Percentiles rank a stretch among this genome's conserved stretches.
phyloP scores from a whole-genome alignment of 805 yeast species.

The Millerago galiae region DNA sequence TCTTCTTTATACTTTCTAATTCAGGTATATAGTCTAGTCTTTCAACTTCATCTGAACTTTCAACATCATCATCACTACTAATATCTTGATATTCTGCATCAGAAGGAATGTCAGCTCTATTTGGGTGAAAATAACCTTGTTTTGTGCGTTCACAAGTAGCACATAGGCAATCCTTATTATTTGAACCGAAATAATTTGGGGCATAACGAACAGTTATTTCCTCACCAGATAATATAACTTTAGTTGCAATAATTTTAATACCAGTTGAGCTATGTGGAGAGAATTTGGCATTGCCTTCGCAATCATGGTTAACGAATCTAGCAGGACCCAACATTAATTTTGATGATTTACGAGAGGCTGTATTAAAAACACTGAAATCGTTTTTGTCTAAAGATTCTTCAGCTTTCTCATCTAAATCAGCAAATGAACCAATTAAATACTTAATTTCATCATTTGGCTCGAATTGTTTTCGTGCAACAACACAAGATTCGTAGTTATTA shows the following conservation, averaged over 20 bases:
- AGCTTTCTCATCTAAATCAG: constrained; percentile 28
- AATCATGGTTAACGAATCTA: constrained; percentile 43
- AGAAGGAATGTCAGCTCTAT: constrained; percentile 8
- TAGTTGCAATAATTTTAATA: constrained; percentile 28
- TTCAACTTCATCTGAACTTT: not conserved
- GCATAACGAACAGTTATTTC: constrained; percentile 41
- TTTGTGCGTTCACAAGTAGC: constrained; percentile 32
- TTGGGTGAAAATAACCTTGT: constrained; percentile 26
- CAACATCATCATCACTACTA: constrained; percentile 1
- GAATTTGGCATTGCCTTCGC: constrained; percentile 37
- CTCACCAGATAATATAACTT: constrained; percentile 35
- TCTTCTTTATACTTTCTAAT: not conserved
- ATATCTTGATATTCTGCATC: constrained; percentile 6
- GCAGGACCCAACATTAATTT: constrained; percentile 43
- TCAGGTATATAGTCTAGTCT: not conserved
- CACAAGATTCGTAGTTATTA: constrained; percentile 26
- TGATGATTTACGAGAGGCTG: constrained; percentile 24
- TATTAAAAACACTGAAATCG: constrained; percentile 38
- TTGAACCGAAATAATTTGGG: constrained; percentile 34
- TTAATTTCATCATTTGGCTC: constrained; percentile 27
- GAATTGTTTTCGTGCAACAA: constrained; percentile 29
- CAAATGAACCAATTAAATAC: constrained; percentile 32
- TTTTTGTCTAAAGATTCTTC: constrained; percentile 27
- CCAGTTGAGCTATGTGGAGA: constrained; percentile 20
- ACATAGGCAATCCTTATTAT: constrained; percentile 39